Base-by-base conservation (phyloP, 176 grass and related monocot species). In the Echinochloa phyllopogon region DNA sequence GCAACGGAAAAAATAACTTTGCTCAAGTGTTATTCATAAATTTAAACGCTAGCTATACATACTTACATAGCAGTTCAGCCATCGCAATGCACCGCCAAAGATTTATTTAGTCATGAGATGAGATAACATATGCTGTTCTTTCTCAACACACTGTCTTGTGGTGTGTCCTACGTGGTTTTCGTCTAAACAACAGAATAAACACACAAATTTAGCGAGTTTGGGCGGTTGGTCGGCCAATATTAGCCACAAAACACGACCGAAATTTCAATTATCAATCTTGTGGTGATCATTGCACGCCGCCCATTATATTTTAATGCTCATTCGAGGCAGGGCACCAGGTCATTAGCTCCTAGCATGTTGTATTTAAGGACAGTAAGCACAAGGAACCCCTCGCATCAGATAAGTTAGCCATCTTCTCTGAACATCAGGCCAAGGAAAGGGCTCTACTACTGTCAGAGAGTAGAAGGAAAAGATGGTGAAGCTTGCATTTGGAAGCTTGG, bases 151-250 rank as follows among this genome's bases (percentile, higher is more conserved):
- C 41, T 58, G 84, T 74, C 41, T 52, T 38, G 17, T 33, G 36
- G 24, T 50, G 38, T 74, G 21, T 53, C 44, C 73, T 82, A 47
- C 77, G 59, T 70, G 52, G 43, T 41, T 86, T 36, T 36, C 0
- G 62, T 36, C 33, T 82, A 86, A 90, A 82, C 12, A 86, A 77
- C 11, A 38, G 9, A 70, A 77, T 43, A 72, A 81, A 53, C 63
- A 81, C 36, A 73, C 63, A 76, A 82, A 29, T 23, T 86, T 68
- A 74, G 89, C 61, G 84, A 89, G 87, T 53, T 58, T 38, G 38
- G 44, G 92, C 81, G 86, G 92, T 94, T 92, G 90, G 92, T 53
- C 92, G 92, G 90, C 92, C 77, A 85, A 77, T 86, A 77, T 76
- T 25, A 90, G 74, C 86, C 67, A 83, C 83, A 70, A 88, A 81